A percentile compares a stretch with the other conserved stretches of the same genome.
Evolutionary conservation across 768 basidiomycete genomes (phyloP).

Genomic region (Lyophyllum shimeji): DNA sequence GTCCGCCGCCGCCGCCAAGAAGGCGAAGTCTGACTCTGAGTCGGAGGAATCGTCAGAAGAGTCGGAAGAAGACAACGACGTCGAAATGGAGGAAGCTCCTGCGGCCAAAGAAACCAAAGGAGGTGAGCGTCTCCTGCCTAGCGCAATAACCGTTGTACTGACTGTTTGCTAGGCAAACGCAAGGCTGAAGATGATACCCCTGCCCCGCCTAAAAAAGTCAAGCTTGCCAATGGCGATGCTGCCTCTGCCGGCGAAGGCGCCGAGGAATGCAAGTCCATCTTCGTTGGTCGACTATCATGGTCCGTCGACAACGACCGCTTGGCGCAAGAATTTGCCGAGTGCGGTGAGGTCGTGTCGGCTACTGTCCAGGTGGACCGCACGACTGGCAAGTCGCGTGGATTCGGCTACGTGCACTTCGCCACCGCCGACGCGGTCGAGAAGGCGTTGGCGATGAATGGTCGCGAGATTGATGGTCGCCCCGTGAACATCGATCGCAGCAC

Average conservation of each 20-base stretch:
- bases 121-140: constrained; percentile 29
- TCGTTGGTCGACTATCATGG: constrained; percentile 94
- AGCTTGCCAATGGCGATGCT: constrained; percentile 61
- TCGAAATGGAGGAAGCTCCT: constrained; percentile 48
- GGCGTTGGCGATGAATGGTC: constrained; percentile 78
- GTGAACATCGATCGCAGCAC: constrained; percentile 83
- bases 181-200: constrained; percentile 69
- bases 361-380: constrained; percentile 85
- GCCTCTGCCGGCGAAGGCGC: constrained; percentile 37
- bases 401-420: constrained; percentile 81
- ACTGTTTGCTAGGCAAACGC: constrained; percentile 57
- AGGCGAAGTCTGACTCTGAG: constrained; percentile 23
- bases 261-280: constrained; percentile 69
- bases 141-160: not conserved
- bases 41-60: constrained; percentile 29
- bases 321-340: constrained; percentile 83
- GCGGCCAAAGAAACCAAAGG: constrained; percentile 36
- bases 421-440: constrained; percentile 72
- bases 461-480: constrained; percentile 89
- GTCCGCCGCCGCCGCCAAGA: constrained; percentile 24
- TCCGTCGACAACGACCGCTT: constrained; percentile 97
- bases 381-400: constrained; percentile 80
- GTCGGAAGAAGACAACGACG: constrained; percentile 52
- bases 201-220: constrained; percentile 77
- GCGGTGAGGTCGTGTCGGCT: constrained; percentile 88